phyloP scores from a whole-genome alignment of 2,329 filamentous ascomycete species.

The Botrytis porri region DNA sequence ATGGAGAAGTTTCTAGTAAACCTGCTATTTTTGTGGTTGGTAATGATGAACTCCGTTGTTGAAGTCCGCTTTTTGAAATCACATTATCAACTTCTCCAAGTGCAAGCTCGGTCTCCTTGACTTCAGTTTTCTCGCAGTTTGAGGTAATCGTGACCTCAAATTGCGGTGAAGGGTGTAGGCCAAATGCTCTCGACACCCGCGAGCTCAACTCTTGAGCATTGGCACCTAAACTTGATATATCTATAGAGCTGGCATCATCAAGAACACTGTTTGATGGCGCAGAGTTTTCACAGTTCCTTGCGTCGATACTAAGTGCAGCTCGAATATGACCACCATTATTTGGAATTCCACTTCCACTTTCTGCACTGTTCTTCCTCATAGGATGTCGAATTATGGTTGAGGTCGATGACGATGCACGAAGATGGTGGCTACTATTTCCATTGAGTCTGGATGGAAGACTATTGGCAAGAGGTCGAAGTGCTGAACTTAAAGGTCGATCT shows the following conservation, averaged over 20 bases:
- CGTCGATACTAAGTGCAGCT: neutral
- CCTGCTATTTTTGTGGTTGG: neutral
- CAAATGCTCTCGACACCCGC: slow-evolving; percentile 33
- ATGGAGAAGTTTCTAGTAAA: neutral
- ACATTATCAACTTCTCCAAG: neutral
- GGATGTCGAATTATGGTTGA: slow-evolving; percentile 20
- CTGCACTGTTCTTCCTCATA: slow-evolving; percentile 8
- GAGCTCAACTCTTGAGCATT: slow-evolving; percentile 30
- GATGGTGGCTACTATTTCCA: slow-evolving; percentile 17
- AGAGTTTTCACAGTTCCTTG: neutral
- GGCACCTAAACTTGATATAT: slow-evolving; percentile 26
- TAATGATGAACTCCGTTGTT: slow-evolving; percentile 6
- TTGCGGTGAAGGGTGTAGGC: slow-evolving; percentile 23
- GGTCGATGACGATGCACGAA: slow-evolving; percentile 25
- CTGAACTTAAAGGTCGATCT: slow-evolving; percentile 31
- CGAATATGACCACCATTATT: neutral
- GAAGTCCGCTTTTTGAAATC: neutral
- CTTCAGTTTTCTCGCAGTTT: neutral
- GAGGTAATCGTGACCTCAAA: slow-evolving; percentile 23
- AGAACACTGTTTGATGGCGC: neutral
- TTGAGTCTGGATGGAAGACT: slow-evolving; percentile 14
- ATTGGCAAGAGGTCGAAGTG: slow-evolving; percentile 18
- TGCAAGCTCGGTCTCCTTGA: neutral
- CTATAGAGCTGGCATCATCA: slow-evolving; percentile 20
- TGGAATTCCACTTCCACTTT: neutral